phyloP scores from a whole-genome alignment of 2,329 filamentous ascomycete genomes.

The Penicillium sp. region DNA sequence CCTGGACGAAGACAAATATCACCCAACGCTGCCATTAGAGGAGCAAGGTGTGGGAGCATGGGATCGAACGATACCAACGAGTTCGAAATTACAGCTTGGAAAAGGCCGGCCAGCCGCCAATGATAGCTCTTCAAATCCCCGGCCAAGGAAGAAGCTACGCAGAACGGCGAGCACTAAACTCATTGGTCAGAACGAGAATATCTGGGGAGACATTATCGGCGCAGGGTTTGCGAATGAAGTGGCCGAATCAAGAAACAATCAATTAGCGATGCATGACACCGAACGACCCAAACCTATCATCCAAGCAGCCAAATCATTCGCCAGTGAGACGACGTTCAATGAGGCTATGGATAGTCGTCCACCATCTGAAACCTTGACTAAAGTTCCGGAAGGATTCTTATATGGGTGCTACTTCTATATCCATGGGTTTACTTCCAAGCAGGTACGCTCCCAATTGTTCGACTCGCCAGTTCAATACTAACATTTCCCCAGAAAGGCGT shows the following conservation, averaged over 20 bases:
- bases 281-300: conserved; percentile 26
- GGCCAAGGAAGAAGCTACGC: conserved; percentile 74
- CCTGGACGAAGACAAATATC: conserved; percentile 81
- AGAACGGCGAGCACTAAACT: conserved; percentile 85
- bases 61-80: conserved; percentile 53
- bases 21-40: conserved; percentile 68
- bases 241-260: conserved; percentile 30
- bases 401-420: conserved; percentile 60
- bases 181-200: conserved; percentile 72
- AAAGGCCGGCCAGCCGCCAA: conserved; percentile 40
- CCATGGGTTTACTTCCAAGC: conserved; percentile 59
- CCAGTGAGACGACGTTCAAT: conserved; percentile 39
- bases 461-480: conserved; percentile 11
- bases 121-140: conserved; percentile 55
- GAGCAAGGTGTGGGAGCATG: conserved; percentile 79
- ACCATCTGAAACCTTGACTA: conserved; percentile 24
- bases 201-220: conserved; percentile 90
- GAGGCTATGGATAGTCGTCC: conserved; percentile 29
- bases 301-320: conserved; percentile 42
- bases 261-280: conserved; percentile 20
- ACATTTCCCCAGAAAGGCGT: conserved; percentile 34
- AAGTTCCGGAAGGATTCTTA: conserved; percentile 53
- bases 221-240: conserved; percentile 34
- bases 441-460: conserved; percentile 41
- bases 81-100: conserved; percentile 15